Percentiles rank a stretch among this genome's conserved stretches.
phyloP scores from a whole-genome alignment of 108 stramenopile species.

The Nannochloropsis salina region DNA sequence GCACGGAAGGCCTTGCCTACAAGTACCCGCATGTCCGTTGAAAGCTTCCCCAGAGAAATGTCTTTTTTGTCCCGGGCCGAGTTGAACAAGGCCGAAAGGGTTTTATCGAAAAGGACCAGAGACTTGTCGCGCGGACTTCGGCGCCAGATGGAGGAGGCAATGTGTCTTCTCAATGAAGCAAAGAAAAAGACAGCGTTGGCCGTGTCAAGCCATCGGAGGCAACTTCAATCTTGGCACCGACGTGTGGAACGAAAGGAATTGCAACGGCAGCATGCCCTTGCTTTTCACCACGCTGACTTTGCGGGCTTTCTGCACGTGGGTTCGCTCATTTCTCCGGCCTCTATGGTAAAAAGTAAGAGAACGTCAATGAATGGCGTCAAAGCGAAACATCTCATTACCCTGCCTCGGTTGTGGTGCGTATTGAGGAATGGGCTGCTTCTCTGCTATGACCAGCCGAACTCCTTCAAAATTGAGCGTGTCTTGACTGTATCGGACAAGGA shows the following conservation, averaged over 20 bases:
- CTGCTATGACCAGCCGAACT: background rate
- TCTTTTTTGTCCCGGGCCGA: background rate
- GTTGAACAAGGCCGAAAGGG: background rate
- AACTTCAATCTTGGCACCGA: background rate
- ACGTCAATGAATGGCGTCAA: background rate
- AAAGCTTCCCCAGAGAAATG: no score
- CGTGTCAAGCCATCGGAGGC: background rate
- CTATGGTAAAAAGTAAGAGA: background rate
- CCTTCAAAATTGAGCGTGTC: background rate
- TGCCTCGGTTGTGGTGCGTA: background rate
- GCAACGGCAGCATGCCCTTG: constrained; percentile 4
- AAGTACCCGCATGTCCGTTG: background rate
- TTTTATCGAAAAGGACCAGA: background rate
- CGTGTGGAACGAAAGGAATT: background rate
- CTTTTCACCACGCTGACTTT: background rate
- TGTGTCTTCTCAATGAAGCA: background rate
- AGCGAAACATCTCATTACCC: background rate
- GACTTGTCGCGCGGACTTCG: background rate
- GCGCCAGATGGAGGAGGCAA: background rate
- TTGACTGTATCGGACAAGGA: background rate
- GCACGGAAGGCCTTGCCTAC: background rate
- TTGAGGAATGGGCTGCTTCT: background rate
- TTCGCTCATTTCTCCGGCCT: background rate
- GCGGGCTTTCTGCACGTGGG: background rate
- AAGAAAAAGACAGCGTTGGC: background rate